phyloP scores from a whole-genome alignment of 768 basidiomycete species.

The Lentinula boryana region DNA sequence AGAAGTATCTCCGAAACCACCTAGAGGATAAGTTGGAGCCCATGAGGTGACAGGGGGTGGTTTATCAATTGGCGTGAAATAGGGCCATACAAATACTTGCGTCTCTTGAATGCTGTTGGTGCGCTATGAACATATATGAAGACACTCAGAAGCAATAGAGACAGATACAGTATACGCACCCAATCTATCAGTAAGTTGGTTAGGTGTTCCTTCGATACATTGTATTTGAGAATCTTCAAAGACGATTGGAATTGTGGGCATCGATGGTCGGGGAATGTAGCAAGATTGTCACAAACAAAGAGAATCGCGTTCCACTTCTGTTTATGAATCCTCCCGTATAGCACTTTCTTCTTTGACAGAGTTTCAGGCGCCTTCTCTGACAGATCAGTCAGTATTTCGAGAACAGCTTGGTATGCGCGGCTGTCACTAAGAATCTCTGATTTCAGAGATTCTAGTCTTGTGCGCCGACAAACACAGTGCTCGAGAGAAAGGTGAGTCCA shows the following conservation, averaged over 20 bases:
- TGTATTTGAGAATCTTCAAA: neutral
- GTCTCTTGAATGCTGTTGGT: neutral
- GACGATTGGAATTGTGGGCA: neutral
- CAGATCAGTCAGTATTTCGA: neutral
- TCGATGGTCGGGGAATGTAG: neutral
- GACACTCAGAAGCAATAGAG: neutral
- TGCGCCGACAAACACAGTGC: neutral
- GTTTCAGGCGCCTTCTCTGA: neutral
- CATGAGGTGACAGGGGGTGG: neutral
- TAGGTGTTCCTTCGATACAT: neutral
- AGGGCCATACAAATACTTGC: neutral
- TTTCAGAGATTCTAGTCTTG: neutral
- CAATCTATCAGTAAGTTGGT: neutral
- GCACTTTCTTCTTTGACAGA: neutral
- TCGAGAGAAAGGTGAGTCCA: neutral
- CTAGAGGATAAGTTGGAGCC: neutral
- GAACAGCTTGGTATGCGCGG: neutral
- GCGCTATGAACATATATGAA: neutral
- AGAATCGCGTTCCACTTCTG: neutral
- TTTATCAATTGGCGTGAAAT: neutral
- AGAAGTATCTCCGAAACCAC: neutral
- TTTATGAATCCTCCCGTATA: neutral
- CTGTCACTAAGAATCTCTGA: neutral
- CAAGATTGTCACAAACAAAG: constrained; percentile 1
- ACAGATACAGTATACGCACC: neutral